Evolutionary conservation across 805 yeast genomes (phyloP), one percentile per base, ranked within the genome.

Genomic region (Metschnikowia picachoensis): DNA sequence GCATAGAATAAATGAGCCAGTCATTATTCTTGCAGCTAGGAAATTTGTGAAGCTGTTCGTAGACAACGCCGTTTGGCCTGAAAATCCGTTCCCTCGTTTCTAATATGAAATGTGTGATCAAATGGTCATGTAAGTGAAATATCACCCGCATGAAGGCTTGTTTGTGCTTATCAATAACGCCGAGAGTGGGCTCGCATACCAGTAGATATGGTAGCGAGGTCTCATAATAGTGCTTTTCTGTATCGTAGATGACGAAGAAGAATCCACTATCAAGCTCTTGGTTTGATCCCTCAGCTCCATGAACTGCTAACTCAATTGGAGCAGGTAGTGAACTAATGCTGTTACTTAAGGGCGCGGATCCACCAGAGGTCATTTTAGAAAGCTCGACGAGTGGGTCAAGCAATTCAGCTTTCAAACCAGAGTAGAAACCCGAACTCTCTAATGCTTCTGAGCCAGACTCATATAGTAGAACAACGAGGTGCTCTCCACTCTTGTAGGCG

Each of bases 1-100:
- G 60, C 37, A 70, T 55, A 46, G 64, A 66, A 53, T 72, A 72
- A 48, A 72, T 65, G 65, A 71, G 65, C 76, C 76, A 71, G 56
- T 69, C 73, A 46, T 62, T 70, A 29, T 48, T 49, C 43, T 61
- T 66, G 45, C 65, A 66, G 48, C 65, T 62, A 35, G 66, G 66
- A 51, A 70, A 71, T 47, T 72, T 72, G 53, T 72, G 74, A 39
- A 71, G 65, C 51, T 61, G 68, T 51, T 72, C 76, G 17, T 58
- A 51, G 37, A 62, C 51, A 7, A 51, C 39, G 34, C 54, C 51
- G 4, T 49, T 44, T 0, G 46, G 47, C 15, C 48, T 45, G 46
- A 69, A 69, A 15, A 63, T 55, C 13, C 57, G 53, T 15, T 44
- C 52, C 17, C 57, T 57, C 11, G 57, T 52, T 20, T 60, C 61